Evolutionary conservation across 108 stramenopile genomes (phyloP).

Genomic region (Discostella stelligeroides): DNA sequence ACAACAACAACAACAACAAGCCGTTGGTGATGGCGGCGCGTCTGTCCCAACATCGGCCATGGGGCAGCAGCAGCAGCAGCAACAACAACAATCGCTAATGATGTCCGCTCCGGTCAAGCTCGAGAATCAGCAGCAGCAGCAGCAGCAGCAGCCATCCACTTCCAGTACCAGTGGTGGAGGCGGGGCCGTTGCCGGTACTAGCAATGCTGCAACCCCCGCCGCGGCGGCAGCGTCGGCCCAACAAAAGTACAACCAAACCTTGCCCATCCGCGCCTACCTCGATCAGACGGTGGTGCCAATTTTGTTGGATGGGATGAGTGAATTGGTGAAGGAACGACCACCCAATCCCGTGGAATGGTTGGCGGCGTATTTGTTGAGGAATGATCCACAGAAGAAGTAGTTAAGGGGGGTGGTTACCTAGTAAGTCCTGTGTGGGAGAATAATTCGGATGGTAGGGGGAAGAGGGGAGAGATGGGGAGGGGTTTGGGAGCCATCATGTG

Average conservation of each 20-base stretch:
- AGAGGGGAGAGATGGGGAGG: background rate
- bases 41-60: no score
- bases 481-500: background rate
- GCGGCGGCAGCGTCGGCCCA: background rate
- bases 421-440: background rate
- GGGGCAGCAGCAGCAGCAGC: background rate
- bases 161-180: background rate
- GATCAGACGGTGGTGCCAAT: conserved; percentile 99
- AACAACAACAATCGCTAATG: background rate
- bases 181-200: background rate
- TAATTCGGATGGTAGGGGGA: no score
- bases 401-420: background rate
- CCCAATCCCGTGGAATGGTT: conserved; percentile 97
- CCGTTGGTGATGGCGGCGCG: no score
- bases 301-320: conserved; percentile 97
- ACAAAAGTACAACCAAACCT: conserved; percentile 62
- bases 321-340: conserved; percentile 97
- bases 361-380: conserved; percentile 91
- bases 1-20: background rate
- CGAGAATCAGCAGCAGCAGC: conserved; percentile 4
- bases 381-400: conserved; percentile 92
- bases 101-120: background rate
- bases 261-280: conserved; percentile 98
- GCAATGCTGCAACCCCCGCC: background rate
- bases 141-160: conserved; percentile 7